These are phyloP conservation scores for Bothia castanella DNA, from an alignment of 1,284 basidiomycete species.

Conservation along the genomic window DNA sequence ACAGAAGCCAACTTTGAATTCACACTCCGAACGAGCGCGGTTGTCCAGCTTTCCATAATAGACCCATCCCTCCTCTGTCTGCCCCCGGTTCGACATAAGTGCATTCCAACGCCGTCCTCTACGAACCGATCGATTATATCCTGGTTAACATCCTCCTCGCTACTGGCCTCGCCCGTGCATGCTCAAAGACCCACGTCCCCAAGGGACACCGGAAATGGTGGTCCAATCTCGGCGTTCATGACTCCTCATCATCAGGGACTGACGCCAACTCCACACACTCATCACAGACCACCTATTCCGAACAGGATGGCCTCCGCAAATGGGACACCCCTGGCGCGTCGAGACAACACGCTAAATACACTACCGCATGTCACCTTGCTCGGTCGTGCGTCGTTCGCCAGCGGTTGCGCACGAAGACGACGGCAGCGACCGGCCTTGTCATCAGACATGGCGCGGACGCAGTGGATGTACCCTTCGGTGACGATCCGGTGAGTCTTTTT, in stretches of 20 bases:
- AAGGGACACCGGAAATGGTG: neutral
- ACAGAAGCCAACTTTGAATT: too few relatives aligned
- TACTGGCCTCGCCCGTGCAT: conserved; percentile 6
- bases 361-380: neutral
- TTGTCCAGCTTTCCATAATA: too few relatives aligned
- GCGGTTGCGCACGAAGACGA: conserved; percentile 26
- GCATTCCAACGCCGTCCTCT: conserved; percentile 28
- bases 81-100: conserved; percentile 24
- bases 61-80: conserved; percentile 22
- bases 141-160: conserved; percentile 18
- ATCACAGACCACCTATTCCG: neutral
- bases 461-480: neutral
- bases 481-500: neutral
- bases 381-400: conserved; percentile 25
- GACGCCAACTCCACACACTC: neutral
- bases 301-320: neutral
- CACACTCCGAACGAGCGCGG: too few relatives aligned
- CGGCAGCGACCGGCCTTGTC: conserved; percentile 25
- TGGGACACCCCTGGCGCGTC: neutral
- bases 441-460: conserved; percentile 20
- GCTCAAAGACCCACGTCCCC: neutral
- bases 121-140: conserved; percentile 11
- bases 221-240: neutral
- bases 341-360: conserved; percentile 1
- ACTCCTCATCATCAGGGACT: neutral